Percentiles rank a stretch among this genome's conserved stretches.
These are phyloP conservation scores for Canavalia ensiformis DNA, from an alignment of 306 rosid species.

Conservation along the genomic window DNA sequence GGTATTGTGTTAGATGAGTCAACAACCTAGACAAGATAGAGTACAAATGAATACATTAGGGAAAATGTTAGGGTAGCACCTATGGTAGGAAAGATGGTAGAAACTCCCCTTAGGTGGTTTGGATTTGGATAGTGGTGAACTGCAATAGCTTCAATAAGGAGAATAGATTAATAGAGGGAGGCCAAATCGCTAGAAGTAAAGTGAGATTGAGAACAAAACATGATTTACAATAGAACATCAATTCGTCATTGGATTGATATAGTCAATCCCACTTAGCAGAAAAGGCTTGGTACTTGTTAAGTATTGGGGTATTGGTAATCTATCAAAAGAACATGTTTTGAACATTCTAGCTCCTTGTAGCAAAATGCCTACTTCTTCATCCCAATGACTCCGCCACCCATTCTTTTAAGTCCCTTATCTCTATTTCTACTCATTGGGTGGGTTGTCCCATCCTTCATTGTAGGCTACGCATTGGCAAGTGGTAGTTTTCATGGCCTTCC, in stretches of 20 bases:
- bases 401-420: too few relatives aligned
- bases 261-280: background rate
- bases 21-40: background rate
- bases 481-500: background rate
- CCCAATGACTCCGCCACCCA: too few relatives aligned
- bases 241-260: background rate
- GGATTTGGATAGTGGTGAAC: background rate
- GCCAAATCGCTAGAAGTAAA: background rate
- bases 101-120: background rate
- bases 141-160: background rate
- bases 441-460: background rate
- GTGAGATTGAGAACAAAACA: background rate
- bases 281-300: background rate
- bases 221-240: background rate
- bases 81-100: background rate
- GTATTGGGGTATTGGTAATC: background rate
- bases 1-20: background rate
- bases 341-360: constrained; percentile 13
- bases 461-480: constrained; percentile 19
- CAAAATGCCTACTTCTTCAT: background rate
- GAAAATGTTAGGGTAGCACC: background rate
- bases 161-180: background rate
- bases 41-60: background rate
- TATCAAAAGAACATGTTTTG: background rate
- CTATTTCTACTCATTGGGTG: background rate